These are phyloP conservation scores for Aureobasidium uvarum DNA, from an alignment of 2,329 filamentous ascomycete species.

Conservation along the genomic window DNA sequence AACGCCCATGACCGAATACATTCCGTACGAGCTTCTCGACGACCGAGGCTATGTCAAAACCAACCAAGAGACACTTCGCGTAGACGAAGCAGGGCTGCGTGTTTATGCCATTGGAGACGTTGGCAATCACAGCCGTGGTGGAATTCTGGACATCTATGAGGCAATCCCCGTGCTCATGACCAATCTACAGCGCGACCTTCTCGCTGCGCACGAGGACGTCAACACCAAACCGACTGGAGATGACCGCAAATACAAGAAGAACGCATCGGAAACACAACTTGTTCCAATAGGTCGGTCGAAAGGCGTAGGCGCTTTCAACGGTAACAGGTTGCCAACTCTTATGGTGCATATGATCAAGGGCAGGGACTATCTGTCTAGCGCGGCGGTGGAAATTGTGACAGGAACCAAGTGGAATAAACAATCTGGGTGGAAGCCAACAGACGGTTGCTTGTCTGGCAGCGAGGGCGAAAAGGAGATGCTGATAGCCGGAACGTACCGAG, in stretches of 20 bases:
- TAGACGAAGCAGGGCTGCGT: conserved; percentile 46
- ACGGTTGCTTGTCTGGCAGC: not conserved
- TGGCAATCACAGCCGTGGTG: conserved; percentile 44
- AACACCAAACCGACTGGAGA: conserved; percentile 32
- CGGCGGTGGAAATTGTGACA: conserved; percentile 30
- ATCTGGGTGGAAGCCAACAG: conserved; percentile 27
- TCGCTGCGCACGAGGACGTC: conserved; percentile 35
- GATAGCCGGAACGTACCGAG: not conserved
- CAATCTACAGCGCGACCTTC: conserved; percentile 51
- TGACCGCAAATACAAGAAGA: conserved; percentile 38
- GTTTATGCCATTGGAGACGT: conserved; percentile 53
- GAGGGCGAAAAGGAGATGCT: not conserved
- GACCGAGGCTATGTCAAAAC: conserved; percentile 50
- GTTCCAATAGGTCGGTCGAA: conserved; percentile 42
- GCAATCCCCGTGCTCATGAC: conserved; percentile 43
- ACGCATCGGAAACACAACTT: conserved; percentile 39
- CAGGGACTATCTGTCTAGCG: conserved; percentile 40
- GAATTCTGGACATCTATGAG: conserved; percentile 43
- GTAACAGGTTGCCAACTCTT: conserved; percentile 40
- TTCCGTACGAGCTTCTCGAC: conserved; percentile 50
- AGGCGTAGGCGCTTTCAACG: conserved; percentile 42
- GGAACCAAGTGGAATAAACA: conserved; percentile 34
- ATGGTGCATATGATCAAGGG: conserved; percentile 35
- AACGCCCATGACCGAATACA: conserved; percentile 53
- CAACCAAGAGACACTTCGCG: conserved; percentile 48